These are phyloP conservation scores for Parietaria judaica DNA, from an alignment of 306 rosid genomes.

Conservation along the genomic window DNA sequence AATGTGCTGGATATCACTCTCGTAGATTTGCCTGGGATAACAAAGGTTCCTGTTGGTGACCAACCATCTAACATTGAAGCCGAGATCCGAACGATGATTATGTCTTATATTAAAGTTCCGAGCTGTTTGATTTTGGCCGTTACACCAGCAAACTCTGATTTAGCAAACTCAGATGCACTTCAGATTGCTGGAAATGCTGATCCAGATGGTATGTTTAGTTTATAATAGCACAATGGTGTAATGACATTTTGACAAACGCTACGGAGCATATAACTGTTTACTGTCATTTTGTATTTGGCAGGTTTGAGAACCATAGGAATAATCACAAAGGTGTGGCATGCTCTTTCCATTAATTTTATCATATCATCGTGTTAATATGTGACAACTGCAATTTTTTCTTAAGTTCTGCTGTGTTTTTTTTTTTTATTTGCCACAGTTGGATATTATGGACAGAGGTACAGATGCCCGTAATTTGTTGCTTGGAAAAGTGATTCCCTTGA, in stretches of 20 bases:
- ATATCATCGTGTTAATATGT: background rate
- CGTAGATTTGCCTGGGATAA: constrained; percentile 95
- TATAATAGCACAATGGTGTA: constrained; percentile 7
- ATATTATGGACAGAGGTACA: constrained; percentile 99
- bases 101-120: constrained; percentile 82
- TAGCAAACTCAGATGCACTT: constrained; percentile 98
- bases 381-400: constrained; percentile 12
- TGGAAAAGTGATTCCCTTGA: constrained; percentile 93
- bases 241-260: background rate
- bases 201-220: constrained; percentile 73
- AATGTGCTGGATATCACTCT: constrained; percentile 95
- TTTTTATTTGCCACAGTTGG: constrained; percentile 44
- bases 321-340: constrained; percentile 71
- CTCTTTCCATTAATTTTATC: constrained; percentile 10
- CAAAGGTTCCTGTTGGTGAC: constrained; percentile 98
- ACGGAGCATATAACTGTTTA: constrained; percentile 1
- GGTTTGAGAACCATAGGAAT: constrained; percentile 95
- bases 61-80: constrained; percentile 98
- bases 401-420: constrained; percentile 22
- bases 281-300: constrained; percentile 29
- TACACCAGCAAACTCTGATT: constrained; percentile 95
- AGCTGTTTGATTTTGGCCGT: constrained; percentile 94
- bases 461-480: constrained; percentile 93
- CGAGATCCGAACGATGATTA: constrained; percentile 91
- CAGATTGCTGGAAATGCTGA: constrained; percentile 99